Percentiles rank a stretch among this genome's conserved stretches.
Conservation (phyloP, 345 rosid genomes). For the Gossypium arboreum region DNA sequence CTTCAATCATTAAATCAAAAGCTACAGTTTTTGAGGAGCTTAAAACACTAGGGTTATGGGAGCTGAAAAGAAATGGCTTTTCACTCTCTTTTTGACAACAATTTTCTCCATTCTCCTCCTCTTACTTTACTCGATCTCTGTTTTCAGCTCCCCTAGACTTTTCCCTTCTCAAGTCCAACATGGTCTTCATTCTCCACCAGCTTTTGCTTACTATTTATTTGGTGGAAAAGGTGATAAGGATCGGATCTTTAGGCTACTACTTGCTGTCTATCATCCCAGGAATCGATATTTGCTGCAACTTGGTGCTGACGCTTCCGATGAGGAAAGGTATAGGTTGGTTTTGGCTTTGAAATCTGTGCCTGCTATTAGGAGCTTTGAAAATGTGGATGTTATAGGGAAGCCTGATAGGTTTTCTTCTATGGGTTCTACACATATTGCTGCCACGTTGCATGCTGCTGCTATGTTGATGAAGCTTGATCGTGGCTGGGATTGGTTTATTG, state of each 20-base stretch:
- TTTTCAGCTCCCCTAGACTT: constrained; percentile 60
- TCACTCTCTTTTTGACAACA: constrained; percentile 75
- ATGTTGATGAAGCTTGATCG: constrained; percentile 65
- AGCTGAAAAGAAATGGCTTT: constrained; percentile 90
- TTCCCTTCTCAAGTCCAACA: constrained; percentile 73
- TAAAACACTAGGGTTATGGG: constrained; percentile 44
- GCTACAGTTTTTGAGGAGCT: constrained; percentile 9
- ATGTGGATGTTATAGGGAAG: constrained; percentile 87
- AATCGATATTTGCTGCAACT: constrained; percentile 87
- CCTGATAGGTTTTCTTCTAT: constrained; percentile 61
- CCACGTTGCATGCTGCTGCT: constrained; percentile 73
- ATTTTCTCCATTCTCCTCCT: constrained; percentile 67
- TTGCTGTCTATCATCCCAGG: constrained; percentile 93
- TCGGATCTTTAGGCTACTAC: constrained; percentile 73
- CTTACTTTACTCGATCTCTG: constrained; percentile 67
- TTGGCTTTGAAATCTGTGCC: constrained; percentile 64
- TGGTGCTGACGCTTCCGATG: constrained; percentile 66
- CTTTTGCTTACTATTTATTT: constrained; percentile 82
- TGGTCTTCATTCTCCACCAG: constrained; percentile 80
- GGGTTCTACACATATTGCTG: constrained; percentile 74
- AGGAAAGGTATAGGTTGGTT: constrained; percentile 57
- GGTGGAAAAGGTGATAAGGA: constrained; percentile 70
- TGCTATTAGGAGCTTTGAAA: constrained; percentile 62
- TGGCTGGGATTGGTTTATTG: constrained; percentile 89
- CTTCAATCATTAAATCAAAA: constrained; percentile 20